Base-by-base conservation (phyloP, 2,329 filamentous ascomycete genomes). In the Diaporthe destruens region DNA sequence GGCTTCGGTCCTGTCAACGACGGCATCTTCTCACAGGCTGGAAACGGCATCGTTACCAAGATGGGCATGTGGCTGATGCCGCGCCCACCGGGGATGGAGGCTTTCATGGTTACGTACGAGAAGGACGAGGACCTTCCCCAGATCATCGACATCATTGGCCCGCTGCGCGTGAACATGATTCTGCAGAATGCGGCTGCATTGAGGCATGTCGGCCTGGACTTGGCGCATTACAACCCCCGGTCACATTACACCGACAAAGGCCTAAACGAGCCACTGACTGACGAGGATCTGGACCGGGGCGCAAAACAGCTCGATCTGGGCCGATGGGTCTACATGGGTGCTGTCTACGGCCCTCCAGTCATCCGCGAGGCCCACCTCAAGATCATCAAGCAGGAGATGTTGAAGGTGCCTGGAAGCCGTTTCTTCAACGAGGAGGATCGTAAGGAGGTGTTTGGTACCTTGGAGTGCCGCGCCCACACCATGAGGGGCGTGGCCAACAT, bases 1-100 rank as follows among this genome's bases (percentile, higher is more conserved):
- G 80, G 80, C 1, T 85, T 83, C 72, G 82, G 83, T 0, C 83
- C 83, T 0, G 77, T 79, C 9, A 77, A 81, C 29, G 81, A 85
- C 72, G 85, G 85, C 2, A 82, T 89, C 18, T 89, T 89, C 75
- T 82, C 84, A 0, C 87, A 89, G 76, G 84, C 82, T 25, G 87
- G 85, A 72, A 81, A 88, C 16, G 87, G 87, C 42, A 85, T 89
- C 47, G 84, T 88, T 8, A 86, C 85, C 3, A 88, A 89, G 77
- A 86, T 89, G 82, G 87, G 87, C 0, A 82, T 89, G 69, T 78
- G 80, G 69, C 74, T 82, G 71, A 83, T 82, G 80, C 82, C 82
- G 7, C 55, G 65, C 18, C 78, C 80, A 2, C 77, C 78, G 0
- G 78, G 75, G 1, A 79, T 83, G 74, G 81, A 83, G 72, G 79